Conservation (phyloP, 306 rosid genomes). For the Pachyrhizus erosus region DNA sequence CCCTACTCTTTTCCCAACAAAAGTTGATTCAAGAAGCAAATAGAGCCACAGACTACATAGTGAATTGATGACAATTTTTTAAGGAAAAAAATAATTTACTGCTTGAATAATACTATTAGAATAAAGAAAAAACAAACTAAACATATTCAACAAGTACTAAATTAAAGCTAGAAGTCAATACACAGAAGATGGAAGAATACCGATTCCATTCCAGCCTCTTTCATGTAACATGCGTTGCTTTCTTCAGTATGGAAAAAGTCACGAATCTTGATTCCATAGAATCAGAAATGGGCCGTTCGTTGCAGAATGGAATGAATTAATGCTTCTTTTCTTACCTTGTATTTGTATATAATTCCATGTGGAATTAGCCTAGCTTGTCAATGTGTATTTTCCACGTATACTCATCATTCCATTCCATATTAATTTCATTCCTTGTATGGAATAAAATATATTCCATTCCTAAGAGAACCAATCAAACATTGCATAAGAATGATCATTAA, state of each 20-base stretch:
- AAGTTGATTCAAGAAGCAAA: conserved; percentile 17
- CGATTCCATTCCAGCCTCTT: background rate
- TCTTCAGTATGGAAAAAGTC: background rate
- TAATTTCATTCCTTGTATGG: conserved; percentile 1
- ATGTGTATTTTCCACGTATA: background rate
- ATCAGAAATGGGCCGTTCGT: background rate
- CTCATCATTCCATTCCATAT: background rate
- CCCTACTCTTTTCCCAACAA: conserved; percentile 1
- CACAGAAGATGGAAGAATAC: background rate
- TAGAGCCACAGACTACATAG: conserved; percentile 26
- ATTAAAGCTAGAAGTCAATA: background rate
- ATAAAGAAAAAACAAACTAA: background rate
- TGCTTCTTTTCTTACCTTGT: background rate
- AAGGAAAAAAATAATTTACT: background rate
- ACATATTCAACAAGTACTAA: conserved; percentile 1
- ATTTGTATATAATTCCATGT: conserved; percentile 10
- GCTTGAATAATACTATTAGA: background rate
- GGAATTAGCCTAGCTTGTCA: background rate
- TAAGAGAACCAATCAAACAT: background rate
- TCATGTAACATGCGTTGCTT: background rate
- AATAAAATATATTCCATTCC: background rate
- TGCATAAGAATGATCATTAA: background rate
- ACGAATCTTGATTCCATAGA: background rate
- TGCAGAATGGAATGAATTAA: conserved; percentile 1
- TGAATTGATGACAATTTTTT: background rate